Conservation (phyloP, 2,329 filamentous ascomycete species). For the Biscogniauxia marginata region DNA sequence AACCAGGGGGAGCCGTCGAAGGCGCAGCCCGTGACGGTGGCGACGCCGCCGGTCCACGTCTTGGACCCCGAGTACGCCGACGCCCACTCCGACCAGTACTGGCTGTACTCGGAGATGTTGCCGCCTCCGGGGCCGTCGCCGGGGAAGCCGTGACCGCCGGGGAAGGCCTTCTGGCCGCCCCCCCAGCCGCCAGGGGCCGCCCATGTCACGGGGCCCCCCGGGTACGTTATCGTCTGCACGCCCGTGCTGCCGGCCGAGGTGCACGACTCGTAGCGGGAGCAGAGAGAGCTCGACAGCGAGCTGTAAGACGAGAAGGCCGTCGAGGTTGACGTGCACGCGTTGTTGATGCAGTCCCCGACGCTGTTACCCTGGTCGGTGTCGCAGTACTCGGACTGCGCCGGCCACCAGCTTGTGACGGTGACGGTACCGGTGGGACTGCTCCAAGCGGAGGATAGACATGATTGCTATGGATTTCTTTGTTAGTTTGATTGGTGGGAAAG, state of each 20-base stretch:
- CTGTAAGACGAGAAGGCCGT: slow-evolving; percentile 30
- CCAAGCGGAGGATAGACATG: slow-evolving; percentile 42
- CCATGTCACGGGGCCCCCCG: slow-evolving; percentile 36
- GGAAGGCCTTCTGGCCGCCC: slow-evolving; percentile 14
- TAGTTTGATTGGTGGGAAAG: background rate
- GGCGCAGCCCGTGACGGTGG: slow-evolving; percentile 43
- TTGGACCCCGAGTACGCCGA: slow-evolving; percentile 28
- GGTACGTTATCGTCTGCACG: slow-evolving; percentile 39
- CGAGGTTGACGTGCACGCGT: slow-evolving; percentile 25
- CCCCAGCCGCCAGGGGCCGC: slow-evolving; percentile 31
- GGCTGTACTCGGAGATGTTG: slow-evolving; percentile 17
- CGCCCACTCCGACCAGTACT: slow-evolving; percentile 33
- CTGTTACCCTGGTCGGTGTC: slow-evolving; percentile 25
- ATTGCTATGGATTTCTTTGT: slow-evolving; percentile 34
- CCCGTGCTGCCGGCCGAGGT: slow-evolving; percentile 38
- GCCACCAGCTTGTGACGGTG: slow-evolving; percentile 30
- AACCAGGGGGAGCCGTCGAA: slow-evolving; percentile 42
- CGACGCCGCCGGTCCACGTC: slow-evolving; percentile 39
- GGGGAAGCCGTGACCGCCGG: slow-evolving; percentile 8
- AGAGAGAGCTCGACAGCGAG: slow-evolving; percentile 41
- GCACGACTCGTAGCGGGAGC: slow-evolving; percentile 40
- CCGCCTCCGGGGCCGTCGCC: slow-evolving; percentile 9
- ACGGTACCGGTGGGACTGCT: slow-evolving; percentile 24
- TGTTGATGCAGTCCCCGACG: slow-evolving; percentile 29
- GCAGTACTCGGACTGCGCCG: slow-evolving; percentile 33